Base-by-base conservation (phyloP, 441 rosid species). In the Viola pubescens region DNA sequence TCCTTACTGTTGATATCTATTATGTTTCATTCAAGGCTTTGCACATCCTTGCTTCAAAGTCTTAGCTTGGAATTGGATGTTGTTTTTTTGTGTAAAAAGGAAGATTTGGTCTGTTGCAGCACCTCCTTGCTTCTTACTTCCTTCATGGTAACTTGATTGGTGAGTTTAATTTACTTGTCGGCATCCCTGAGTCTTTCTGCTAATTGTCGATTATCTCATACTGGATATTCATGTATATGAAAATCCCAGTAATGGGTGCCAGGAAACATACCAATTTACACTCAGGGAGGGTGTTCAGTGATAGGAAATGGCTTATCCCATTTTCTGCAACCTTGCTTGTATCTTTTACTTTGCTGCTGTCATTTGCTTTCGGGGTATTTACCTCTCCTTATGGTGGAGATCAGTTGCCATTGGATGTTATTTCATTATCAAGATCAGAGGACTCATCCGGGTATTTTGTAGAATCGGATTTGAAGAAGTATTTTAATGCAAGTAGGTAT, bases 221-320 rank as follows among this genome's bases (percentile, higher is more conserved):
- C 50, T 71, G 83, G 81, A 67, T 65, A 58, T 69, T 80, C 68
- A 61, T 65, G 59, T 74, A 77, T 59, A 69, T 73, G 77, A 80
- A 63, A 71, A 79, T 69, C 60, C 85, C 83, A 34, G 74, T 78
- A 34, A 58, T 61, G 66, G 71, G 63, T 51, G 78, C 74, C 82
- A 84, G 86, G 64, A 94, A 85, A 71, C 69, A 71, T 73, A 81
- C 68, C 11, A 78, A 63, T 75, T 74, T 77, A 13, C 86, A 87
- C 75, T 56, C 91, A 37, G 89, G 82, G 64, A 86, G 94, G 70
- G 68, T 77, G 60, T 88, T 81, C 53, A 71, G 83, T 69, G 94
- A 94, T 65, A 82, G 85, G 66, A 87, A 81, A 75, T 94, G 99
- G 97, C 75, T 85, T 41, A 59, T 88, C 44, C 96, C 95, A 7